Base-by-base conservation (phyloP, 2,329 filamentous ascomycete genomes). In the Didymella lethalis region DNA sequence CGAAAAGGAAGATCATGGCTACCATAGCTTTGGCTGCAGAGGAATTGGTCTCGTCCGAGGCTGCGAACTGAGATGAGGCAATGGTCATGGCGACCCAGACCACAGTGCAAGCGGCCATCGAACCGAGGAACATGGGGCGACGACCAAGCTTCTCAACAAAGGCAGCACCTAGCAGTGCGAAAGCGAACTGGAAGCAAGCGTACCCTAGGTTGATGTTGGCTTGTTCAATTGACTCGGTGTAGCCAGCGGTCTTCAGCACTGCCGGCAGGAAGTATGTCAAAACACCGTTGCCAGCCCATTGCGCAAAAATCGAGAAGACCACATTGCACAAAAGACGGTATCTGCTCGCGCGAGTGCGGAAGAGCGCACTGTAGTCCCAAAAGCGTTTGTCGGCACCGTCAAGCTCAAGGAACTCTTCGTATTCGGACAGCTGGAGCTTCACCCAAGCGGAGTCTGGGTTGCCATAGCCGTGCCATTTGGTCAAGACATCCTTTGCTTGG, bases 391-490 rank as follows among this genome's bases (percentile, higher is more conserved):
- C 70, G 40, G 67, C 65, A 16, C 57, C 59, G 26, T 64, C 62
- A 7, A 48, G 56, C 4, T 69, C 57, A 45, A 73, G 70, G 31
- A 72, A 68, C 18, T 71, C 69, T 26, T 55, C 65, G 32, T 78
- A 78, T 48, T 79, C 75, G 25, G 69, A 65, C 23, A 78, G 56
- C 46, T 79, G 75, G 0, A 79, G 68, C 32, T 73, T 66, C 1
- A 74, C 71, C 18, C 73, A 66, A 54, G 75, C 70, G 4, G 72
- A 68, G n/a, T 75, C 61, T 6, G 64, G 48, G 54, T 78, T 69
- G 2, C 80, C 81, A 57, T 86, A 80, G 5, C 83, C 79, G 63
- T 86, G 86, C 64, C 87, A 85, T 60, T 83, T 83, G 7, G 84
- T 81, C 50, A 90, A 78, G 18, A 87, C 80, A 2, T 79, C 75